Base-by-base conservation (phyloP, 31 red algal genomes). In the Odonthalia washingtoniensis region DNA sequence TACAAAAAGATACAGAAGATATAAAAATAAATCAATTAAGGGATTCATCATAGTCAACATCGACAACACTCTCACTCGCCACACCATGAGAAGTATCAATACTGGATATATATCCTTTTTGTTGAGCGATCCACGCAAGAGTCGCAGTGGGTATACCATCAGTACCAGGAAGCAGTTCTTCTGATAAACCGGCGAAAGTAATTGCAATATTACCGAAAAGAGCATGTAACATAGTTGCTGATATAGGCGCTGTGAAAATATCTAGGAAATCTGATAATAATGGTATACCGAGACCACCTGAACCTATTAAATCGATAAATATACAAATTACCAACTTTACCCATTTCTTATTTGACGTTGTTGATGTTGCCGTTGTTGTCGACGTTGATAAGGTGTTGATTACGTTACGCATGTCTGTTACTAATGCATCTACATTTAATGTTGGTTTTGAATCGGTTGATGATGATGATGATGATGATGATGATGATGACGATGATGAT, bases 61-160 rank as follows among this genome's bases (percentile, higher is more conserved):
- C n/a, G n/a, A n/a, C n/a, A n/a, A n/a, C n/a, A n/a, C n/a, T n/a
- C n/a, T n/a, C n/a, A n/a, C n/a, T n/a, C n/a, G n/a, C n/a, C n/a
- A n/a, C n/a, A n/a, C n/a, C n/a, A n/a, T n/a, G n/a, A n/a, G n/a
- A n/a, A n/a, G n/a, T n/a, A n/a, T n/a, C n/a, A n/a, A n/a, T n/a
- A n/a, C n/a, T n/a, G n/a, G 76, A 80, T 66, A 90, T 68, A 53
- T 77, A 90, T 37, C 88, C 82, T 52, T 81, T 43, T 32, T 87
- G 77, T 74, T 95, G 81, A 27, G 87, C 93, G 26, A 83, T 28
- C 87, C 87, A 90, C 18, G 93, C 93, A 12, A 96, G 70, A 40
- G 94, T 92, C 2, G 94, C 94, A 37, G 88, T 96, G 14, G 94
- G 94, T 73, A 96, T 82, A 1, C 39, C 82, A 40, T 91, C 94